These are phyloP conservation scores for Lupinus albus DNA, from an alignment of 306 rosid species.

Conservation along the genomic window DNA sequence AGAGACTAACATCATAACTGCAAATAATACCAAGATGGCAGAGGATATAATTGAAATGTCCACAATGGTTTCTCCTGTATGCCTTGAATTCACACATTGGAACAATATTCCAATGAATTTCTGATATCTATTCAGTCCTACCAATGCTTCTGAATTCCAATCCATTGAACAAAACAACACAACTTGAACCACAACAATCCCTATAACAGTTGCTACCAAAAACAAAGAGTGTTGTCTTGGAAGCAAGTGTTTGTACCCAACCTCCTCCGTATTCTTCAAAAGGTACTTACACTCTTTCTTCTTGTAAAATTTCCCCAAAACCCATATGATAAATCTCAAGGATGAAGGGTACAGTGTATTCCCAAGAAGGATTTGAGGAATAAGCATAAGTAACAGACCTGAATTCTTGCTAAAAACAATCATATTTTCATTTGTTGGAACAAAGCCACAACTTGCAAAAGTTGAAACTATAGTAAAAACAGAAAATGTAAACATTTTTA, in stretches of 20 bases:
- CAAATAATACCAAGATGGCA: slow-evolving; percentile 58
- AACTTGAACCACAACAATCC: slow-evolving; percentile 51
- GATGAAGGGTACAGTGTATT: slow-evolving; percentile 65
- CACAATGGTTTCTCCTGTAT: slow-evolving; percentile 57
- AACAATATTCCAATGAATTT: slow-evolving; percentile 51
- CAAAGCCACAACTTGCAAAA: slow-evolving; percentile 64
- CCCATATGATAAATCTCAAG: slow-evolving; percentile 46
- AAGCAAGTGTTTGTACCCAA: slow-evolving; percentile 54
- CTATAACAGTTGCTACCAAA: slow-evolving; percentile 49
- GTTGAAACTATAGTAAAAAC: slow-evolving; percentile 60
- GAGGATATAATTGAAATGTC: slow-evolving; percentile 53
- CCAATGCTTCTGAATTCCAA: slow-evolving; percentile 52
- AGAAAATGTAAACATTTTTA: slow-evolving; percentile 48
- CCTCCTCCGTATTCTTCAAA: slow-evolving; percentile 35
- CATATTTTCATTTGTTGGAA: slow-evolving; percentile 86
- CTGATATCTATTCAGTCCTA: slow-evolving; percentile 47
- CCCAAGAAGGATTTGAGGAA: slow-evolving; percentile 58
- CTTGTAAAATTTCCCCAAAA: slow-evolving; percentile 45
- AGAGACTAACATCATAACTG: slow-evolving; percentile 67
- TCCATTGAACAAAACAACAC: slow-evolving; percentile 47
- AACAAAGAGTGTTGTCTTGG: slow-evolving; percentile 38
- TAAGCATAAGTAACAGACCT: slow-evolving; percentile 53
- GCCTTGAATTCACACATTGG: slow-evolving; percentile 61
- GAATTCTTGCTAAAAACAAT: slow-evolving; percentile 52
- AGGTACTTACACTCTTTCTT: slow-evolving; percentile 44